Evolutionary conservation across 2,329 filamentous ascomycete genomes (phyloP), one percentile per base, ranked within the genome.

Genomic region (Teratosphaeria zuluensis): DNA sequence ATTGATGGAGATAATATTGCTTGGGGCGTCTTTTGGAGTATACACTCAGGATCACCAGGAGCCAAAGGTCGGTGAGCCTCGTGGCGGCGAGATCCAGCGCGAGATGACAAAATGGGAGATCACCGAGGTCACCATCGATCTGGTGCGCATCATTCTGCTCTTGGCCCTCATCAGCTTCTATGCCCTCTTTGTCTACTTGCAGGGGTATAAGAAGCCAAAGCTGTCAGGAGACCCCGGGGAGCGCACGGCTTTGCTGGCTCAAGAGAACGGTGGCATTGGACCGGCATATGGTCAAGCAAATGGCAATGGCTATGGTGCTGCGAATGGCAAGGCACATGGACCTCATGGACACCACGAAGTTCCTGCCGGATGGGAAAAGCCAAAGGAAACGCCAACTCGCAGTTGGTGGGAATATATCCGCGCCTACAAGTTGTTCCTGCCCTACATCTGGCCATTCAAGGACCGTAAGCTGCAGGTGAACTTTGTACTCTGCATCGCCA

Each of bases 371-470:
- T 97, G 95, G 79, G 95, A 95, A 72, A 87, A 92, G 65, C 92
- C 92, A 1, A 87, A 88, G 42, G 92, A 90, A 63, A 83, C 90
- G 8, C 92, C 90, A 2, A 88, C 89, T 65, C 90, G 89, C 65
- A 94, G 86, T 56, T 99, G 94, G 94, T 95, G 89, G 85, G 92
- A 97, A 70, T 99, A 99, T 72, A 78, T 96, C 61, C 86, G 87
- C 63, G 91, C 92, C 53, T 99, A 97, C 73, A 89, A 87, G 12
- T 80, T 96, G 56, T 96, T 99, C 75, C 95, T 97, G 72, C 92
- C 92, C 0, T 99, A 97, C 70, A 83, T 97, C 59, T 99, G 94
- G 94, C 94, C 94, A 0, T 88, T 86, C 68, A 92, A 92, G 69
- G 86, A 90, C 55, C 76, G 80, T 42, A 81, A 79, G 63, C 79